Conservation (phyloP, 768 basidiomycete species). For the Cantharellus anzutake region DNA sequence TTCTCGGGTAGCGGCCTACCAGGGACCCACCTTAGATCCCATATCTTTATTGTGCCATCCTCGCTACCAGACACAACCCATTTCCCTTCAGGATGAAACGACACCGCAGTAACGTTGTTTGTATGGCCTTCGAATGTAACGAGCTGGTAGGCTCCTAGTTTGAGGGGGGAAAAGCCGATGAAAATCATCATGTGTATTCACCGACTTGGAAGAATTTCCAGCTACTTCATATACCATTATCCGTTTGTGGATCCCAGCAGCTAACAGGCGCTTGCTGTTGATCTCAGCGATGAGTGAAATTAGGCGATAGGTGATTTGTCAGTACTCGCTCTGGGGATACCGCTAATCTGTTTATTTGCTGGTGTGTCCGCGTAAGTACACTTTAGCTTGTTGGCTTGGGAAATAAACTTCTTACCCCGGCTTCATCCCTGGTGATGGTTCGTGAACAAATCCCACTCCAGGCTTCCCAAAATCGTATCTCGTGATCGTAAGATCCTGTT, state of each 20-base stretch:
- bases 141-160: conserved; percentile 27
- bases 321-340: conserved; percentile 83
- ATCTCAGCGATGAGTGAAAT: conserved; percentile 7
- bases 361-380: conserved; percentile 5
- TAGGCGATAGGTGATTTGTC: conserved; percentile 3
- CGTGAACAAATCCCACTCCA: conserved; percentile 98
- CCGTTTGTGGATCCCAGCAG: conserved; percentile 93
- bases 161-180: not conserved
- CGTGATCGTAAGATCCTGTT: conserved; percentile 96
- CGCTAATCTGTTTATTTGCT: conserved; percentile 97
- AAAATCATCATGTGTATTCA: conserved; percentile 12
- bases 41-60: conserved; percentile 94
- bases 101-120: conserved; percentile 81
- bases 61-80: conserved; percentile 98
- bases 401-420: conserved; percentile 38
- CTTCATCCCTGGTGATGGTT: conserved; percentile 77
- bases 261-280: conserved; percentile 71
- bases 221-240: conserved; percentile 80
- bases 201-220: conserved; percentile 40
- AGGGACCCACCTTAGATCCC: conserved; percentile 74
- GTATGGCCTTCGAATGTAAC: conserved; percentile 83
- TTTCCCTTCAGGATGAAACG: conserved; percentile 90
- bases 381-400: not conserved
- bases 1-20: not conserved
- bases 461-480: conserved; percentile 99